Evolutionary conservation across 2,329 filamentous ascomycete genomes (phyloP), one percentile per base, ranked within the genome.

Genomic region (Beauveria asiatica): DNA sequence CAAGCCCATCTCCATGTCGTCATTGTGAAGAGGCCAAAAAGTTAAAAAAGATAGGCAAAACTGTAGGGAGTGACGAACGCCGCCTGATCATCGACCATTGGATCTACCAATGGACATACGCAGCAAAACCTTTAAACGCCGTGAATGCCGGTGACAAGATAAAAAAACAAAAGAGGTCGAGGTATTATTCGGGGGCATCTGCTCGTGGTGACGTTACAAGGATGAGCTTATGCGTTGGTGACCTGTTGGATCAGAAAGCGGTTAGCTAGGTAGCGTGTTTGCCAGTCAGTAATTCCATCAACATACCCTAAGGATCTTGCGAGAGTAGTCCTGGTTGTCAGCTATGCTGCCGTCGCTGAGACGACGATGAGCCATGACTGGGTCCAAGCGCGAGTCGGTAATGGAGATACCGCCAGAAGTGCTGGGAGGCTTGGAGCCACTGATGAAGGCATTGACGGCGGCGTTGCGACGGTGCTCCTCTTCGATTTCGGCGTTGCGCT

Each of bases 271-370:
- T 50, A 23, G 33, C 16, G 2, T 17, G n/a, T 51, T 17, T 3
- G 3, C 16, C 10, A 16, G 3, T 27, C 1, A 21, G 21, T 33
- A 16, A 8, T 17, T 30, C 3, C 6, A 27, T 1, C n/a, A 61
- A 77, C 83, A 66, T 82, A 96, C 93, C 85, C 95, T 90, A 70
- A 97, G 83, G 75, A 97, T 97, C 76, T 90, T 89, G 76, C 93
- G 86, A 64, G 93, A 97, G 77, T 96, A 97, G 74, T 97, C 93
- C 75, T 96, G 86, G 75, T 97, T 95, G 73, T 97, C 93, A 57
- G 92, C 93, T 73, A 97, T 97, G 74, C 92, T 97, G 67, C 93
- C 93, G 69, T 94, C 90, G 75, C 93, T 97, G 77, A 93, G 83
- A 74, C 92, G 85, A 70, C 91, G 83, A 67, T 92, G 84, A 61